phyloP scores from a whole-genome alignment of 805 yeast genomes.

The Candida coquimbonensis region DNA sequence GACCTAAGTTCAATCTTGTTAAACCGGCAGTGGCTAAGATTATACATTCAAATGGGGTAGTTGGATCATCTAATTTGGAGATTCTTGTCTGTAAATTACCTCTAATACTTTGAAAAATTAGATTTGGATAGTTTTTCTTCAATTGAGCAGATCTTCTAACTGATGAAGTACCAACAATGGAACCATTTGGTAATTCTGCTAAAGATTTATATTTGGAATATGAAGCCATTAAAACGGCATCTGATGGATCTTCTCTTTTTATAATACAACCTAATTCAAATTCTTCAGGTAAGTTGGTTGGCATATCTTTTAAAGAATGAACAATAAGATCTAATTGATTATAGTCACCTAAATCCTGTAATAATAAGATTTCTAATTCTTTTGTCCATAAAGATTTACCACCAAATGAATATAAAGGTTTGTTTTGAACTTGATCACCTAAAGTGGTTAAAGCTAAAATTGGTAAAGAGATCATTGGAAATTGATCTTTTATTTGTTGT shows the following conservation, averaged over 20 bases:
- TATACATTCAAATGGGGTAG: constrained; percentile 60
- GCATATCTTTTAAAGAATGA: constrained; percentile 90
- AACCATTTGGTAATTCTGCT: constrained; percentile 73
- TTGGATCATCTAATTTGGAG: constrained; percentile 67
- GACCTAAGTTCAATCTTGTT: constrained; percentile 60
- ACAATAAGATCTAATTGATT: constrained; percentile 82
- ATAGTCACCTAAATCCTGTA: constrained; percentile 52
- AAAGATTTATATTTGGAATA: constrained; percentile 58
- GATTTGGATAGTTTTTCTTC: constrained; percentile 66
- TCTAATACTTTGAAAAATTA: constrained; percentile 76
- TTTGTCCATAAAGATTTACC: constrained; percentile 97
- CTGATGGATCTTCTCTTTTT: constrained; percentile 87
- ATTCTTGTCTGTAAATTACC: constrained; percentile 82
- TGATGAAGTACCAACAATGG: constrained; percentile 91
- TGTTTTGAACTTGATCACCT: constrained; percentile 82
- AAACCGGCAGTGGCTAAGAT: constrained; percentile 92
- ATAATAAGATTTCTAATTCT: constrained; percentile 76
- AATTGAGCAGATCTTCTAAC: constrained; percentile 91
- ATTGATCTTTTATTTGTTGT: constrained; percentile 45
- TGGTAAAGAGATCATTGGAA: constrained; percentile 64
- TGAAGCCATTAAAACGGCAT: constrained; percentile 73
- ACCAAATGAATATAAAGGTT: constrained; percentile 89
- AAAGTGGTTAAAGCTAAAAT: constrained; percentile 76
- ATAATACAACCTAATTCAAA: constrained; percentile 85
- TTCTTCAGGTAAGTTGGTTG: constrained; percentile 83